phyloP scores from a whole-genome alignment of 1,284 basidiomycete genomes.

The Ceraceosorus bombacis region DNA sequence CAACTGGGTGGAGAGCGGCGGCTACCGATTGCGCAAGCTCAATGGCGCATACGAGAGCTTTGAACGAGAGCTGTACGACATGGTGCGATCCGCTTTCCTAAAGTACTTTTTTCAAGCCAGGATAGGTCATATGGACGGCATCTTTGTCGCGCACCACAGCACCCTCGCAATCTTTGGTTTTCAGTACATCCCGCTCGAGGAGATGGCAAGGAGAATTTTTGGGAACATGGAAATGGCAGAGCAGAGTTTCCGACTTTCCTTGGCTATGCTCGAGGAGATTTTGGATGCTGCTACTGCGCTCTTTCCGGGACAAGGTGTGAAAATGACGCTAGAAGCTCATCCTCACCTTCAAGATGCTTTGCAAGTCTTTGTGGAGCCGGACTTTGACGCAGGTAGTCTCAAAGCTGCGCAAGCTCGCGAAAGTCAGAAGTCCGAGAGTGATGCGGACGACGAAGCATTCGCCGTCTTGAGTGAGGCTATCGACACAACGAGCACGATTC shows the following conservation, averaged over 20 bases:
- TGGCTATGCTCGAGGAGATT: conserved; percentile 66
- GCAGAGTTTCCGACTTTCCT: conserved; percentile 68
- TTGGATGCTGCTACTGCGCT: conserved; percentile 58
- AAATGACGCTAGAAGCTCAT: conserved; percentile 35
- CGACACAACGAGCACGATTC: background rate
- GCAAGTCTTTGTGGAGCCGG: conserved; percentile 33
- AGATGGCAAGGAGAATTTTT: conserved; percentile 79
- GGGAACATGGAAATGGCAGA: conserved; percentile 61
- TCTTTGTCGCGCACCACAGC: conserved; percentile 91
- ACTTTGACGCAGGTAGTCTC: background rate
- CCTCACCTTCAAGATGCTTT: conserved; percentile 16
- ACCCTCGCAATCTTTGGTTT: conserved; percentile 83
- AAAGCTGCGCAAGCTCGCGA: background rate
- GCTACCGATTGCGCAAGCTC: conserved; percentile 43
- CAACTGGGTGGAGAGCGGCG: conserved; percentile 60
- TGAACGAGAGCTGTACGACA: conserved; percentile 55
- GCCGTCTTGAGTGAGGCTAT: no score
- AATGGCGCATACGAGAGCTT: conserved; percentile 45
- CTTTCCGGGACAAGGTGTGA: conserved; percentile 55
- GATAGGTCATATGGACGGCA: conserved; percentile 95
- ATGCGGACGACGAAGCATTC: background rate
- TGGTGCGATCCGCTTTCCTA: conserved; percentile 84
- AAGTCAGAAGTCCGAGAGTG: background rate
- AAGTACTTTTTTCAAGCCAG: conserved; percentile 94
- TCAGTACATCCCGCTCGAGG: conserved; percentile 78